phyloP scores from a whole-genome alignment of 257 asterid species.

The Solanum corneliomulleri region DNA sequence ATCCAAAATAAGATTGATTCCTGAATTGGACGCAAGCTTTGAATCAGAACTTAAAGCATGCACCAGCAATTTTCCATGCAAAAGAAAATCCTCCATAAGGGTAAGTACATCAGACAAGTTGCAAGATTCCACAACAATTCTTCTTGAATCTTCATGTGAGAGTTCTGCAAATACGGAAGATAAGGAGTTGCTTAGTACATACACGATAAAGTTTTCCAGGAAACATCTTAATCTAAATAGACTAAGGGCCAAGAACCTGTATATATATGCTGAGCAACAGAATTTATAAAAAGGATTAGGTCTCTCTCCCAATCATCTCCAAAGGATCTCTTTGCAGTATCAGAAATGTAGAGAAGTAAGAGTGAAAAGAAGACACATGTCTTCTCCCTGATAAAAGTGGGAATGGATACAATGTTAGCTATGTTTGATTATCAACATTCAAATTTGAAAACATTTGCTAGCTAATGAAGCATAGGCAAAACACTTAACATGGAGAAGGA shows the following conservation, averaged over 20 bases:
- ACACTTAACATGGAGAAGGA: neutral
- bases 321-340: constrained; percentile 14
- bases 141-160: constrained; percentile 32
- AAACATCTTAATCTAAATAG: neutral
- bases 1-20: constrained; percentile 22
- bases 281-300: constrained; percentile 26
- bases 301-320: constrained; percentile 16
- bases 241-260: constrained; percentile 34
- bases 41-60: constrained; percentile 23
- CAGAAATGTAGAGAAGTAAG: constrained; percentile 41
- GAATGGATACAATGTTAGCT: neutral
- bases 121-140: constrained; percentile 36
- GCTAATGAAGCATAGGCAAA: neutral
- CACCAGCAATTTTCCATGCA: constrained; percentile 37
- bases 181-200: neutral
- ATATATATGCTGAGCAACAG: constrained; percentile 22
- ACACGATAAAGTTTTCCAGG: neutral
- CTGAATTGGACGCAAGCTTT: constrained; percentile 13
- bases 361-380: constrained; percentile 52
- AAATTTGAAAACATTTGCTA: neutral
- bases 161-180: constrained; percentile 42
- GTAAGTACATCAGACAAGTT: constrained; percentile 44
- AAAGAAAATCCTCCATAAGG: constrained; percentile 58
- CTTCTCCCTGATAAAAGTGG: constrained; percentile 59
- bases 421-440: neutral